Evolutionary conservation across 2,329 filamentous ascomycete species (phyloP).

Genomic region (Orbilia oligospora): DNA sequence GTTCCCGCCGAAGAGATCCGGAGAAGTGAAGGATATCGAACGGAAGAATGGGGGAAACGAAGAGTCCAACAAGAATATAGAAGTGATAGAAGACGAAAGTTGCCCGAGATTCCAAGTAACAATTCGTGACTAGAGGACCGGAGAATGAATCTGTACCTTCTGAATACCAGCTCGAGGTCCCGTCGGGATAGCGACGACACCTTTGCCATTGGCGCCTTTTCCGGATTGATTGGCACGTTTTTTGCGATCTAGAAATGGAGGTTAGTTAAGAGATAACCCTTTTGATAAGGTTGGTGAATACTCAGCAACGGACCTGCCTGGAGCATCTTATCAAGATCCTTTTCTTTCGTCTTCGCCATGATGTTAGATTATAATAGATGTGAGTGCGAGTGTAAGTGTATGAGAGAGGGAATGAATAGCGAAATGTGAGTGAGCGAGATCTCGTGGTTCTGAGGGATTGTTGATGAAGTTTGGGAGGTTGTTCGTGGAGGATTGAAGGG

Average conservation of each 20-base stretch:
- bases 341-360: constrained; percentile 43
- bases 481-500: neutral
- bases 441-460: neutral
- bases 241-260: constrained; percentile 31
- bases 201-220: constrained; percentile 16
- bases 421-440: neutral
- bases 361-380: neutral
- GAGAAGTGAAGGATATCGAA: constrained; percentile 18
- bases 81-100: constrained; percentile 20
- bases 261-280: constrained; percentile 16
- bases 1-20: constrained; percentile 25
- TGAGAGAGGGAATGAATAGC: neutral
- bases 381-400: neutral
- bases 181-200: constrained; percentile 34
- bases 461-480: neutral
- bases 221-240: constrained; percentile 43
- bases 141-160: constrained; percentile 53
- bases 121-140: constrained; percentile 39
- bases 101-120: constrained; percentile 18
- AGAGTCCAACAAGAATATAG: constrained; percentile 23
- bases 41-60: constrained; percentile 11
- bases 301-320: constrained; percentile 38
- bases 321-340: constrained; percentile 44
- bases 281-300: neutral
- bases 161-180: constrained; percentile 44